Conservation (phyloP, 495 filamentous ascomycete species). For the Xylaria scruposa region DNA sequence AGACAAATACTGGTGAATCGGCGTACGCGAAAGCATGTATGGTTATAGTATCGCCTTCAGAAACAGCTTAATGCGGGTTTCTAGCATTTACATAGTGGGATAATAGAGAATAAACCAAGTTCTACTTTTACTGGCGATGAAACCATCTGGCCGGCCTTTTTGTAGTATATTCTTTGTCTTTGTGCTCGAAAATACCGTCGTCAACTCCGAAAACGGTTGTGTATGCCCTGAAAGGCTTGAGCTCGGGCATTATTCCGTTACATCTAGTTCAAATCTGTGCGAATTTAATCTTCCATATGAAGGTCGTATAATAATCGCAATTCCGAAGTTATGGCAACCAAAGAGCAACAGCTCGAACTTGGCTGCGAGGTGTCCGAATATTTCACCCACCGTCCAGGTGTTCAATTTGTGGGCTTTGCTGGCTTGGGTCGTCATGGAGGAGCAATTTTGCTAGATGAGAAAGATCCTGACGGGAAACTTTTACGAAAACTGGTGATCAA, state of each 20-base stretch:
- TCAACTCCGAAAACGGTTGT: slow-evolving; percentile 2
- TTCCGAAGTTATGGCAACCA: neutral
- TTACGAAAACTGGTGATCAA: slow-evolving; percentile 29
- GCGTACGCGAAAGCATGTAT: neutral
- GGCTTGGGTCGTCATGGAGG: slow-evolving; percentile 21
- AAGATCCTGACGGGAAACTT: neutral
- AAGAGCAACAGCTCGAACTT: neutral
- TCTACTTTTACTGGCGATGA: neutral
- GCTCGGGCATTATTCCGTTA: neutral
- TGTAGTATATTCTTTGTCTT: neutral
- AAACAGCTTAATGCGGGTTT: neutral
- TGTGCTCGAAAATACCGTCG: neutral
- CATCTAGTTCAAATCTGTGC: neutral
- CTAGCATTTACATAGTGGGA: neutral
- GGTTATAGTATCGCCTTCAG: neutral
- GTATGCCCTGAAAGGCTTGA: neutral
- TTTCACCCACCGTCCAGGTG: neutral
- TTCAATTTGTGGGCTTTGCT: slow-evolving; percentile 5
- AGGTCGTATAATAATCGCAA: neutral
- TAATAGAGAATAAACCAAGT: neutral
- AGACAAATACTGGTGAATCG: neutral
- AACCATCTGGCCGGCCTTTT: neutral
- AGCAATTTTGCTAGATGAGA: neutral
- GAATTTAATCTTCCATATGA: neutral
- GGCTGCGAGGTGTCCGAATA: slow-evolving; percentile 2